Evolutionary conservation across 2,329 filamentous ascomycete species (phyloP), one percentile per base, ranked within the genome.

Genomic region (Aspergillus caelatus): DNA sequence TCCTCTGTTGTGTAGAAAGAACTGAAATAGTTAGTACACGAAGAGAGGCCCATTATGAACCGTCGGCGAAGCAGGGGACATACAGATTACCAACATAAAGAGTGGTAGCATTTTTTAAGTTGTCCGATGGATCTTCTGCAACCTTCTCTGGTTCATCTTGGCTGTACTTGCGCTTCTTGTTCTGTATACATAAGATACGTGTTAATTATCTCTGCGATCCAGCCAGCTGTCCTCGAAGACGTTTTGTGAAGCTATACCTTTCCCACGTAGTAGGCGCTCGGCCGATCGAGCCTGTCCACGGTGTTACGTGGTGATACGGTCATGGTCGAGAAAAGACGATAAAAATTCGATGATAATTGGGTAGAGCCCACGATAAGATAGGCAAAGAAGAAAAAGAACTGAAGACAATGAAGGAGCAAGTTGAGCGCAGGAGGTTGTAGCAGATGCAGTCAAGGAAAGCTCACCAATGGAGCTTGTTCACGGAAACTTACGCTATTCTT

Each of bases 1-100:
- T 99, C 95, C 78, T 99, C 95, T 62, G 95, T 99, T 28, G 95
- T 99, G 85, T 97, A 97, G 82, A 97, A 97, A 46, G 94, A 96
- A 60, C 91, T 93, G 53, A 26, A 16, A 43, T 10, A 21, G 62
- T 68, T 43, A 68, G 67, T 32, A 19, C 23, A 39, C 21, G 16
- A 34, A 43, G 23, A 21, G 34, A 19, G 9, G 36, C 48, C 19
- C n/a, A 34, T 21, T 19, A 2, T 23, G 2, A 26, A 26, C n/a
- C 3, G 26, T 36, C 12, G 26, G 48, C 58, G n/a, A 36, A 56
- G 50, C 43, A 8, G 52, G 43, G 36, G 57, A 79, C 89, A 71
- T 83, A 96, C 87, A 99, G 84, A 78, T 99, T 99, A 73, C 95
- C 95, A 54, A 99, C 94, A 75, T 99, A 99, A 76, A 99, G 91